A percentile compares a stretch with the other conserved stretches of the same genome.
These are phyloP conservation scores for Metarhizium sp. DNA, from an alignment of 2,329 filamentous ascomycete species.

Conservation along the genomic window DNA sequence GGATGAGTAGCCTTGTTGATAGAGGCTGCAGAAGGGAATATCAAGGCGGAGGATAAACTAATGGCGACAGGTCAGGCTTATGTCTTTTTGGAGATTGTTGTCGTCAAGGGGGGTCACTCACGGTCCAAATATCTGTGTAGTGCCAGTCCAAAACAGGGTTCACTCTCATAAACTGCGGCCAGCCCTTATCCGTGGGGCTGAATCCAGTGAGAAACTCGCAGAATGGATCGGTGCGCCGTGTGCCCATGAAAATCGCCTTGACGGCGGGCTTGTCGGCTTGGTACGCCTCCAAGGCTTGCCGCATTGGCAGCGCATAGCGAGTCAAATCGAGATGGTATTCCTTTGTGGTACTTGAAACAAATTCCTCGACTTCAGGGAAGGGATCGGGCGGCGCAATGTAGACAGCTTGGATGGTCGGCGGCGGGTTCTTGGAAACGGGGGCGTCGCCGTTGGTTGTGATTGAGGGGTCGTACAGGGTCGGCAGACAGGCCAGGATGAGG, in stretches of 20 bases:
- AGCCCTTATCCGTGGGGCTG: slow-evolving; percentile 77
- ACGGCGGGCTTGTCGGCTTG: slow-evolving; percentile 55
- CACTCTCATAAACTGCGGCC: slow-evolving; percentile 87
- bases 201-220: slow-evolving; percentile 72
- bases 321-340: slow-evolving; percentile 68
- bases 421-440: slow-evolving; percentile 18
- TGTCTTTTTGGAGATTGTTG: neutral
- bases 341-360: slow-evolving; percentile 58
- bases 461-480: slow-evolving; percentile 20
- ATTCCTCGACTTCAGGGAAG: slow-evolving; percentile 77
- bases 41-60: slow-evolving; percentile 74
- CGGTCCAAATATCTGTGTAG: slow-evolving; percentile 88
- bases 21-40: slow-evolving; percentile 78
- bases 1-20: slow-evolving; percentile 82
- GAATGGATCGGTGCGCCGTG: slow-evolving; percentile 85
- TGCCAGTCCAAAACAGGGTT: slow-evolving; percentile 98
- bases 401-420: slow-evolving; percentile 59
- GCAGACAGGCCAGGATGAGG: slow-evolving; percentile 63
- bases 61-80: neutral
- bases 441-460: slow-evolving; percentile 10
- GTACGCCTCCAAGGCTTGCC: slow-evolving; percentile 70
- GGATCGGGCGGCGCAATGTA: slow-evolving; percentile 83
- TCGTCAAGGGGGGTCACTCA: slow-evolving; percentile 37
- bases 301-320: slow-evolving; percentile 72
- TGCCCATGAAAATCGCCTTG: slow-evolving; percentile 51